Evolutionary conservation across 164 flowering plant genomes (phyloP).

Genomic region (Platanus orientalis): DNA sequence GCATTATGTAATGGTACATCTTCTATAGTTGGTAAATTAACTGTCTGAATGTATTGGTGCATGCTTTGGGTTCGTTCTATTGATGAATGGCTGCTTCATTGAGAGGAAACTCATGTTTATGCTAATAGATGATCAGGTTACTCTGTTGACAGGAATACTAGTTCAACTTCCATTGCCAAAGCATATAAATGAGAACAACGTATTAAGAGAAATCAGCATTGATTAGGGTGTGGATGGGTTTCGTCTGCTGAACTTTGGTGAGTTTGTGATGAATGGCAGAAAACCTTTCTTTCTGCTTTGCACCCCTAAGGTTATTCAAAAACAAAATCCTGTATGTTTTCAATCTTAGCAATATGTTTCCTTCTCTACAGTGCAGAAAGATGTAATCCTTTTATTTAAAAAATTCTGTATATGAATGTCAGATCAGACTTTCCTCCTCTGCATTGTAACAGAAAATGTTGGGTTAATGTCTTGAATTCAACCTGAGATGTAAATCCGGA

Average conservation of each 20-base stretch:
- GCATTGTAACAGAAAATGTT: no score
- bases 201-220: constrained; percentile 69
- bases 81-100: no score
- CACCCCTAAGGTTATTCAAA: constrained; percentile 75
- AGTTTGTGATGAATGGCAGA: constrained; percentile 97
- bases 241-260: constrained; percentile 94
- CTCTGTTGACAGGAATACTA: constrained; percentile 54
- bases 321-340: background rate
- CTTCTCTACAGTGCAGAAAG: no score
- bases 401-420: no score
- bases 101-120: no score
- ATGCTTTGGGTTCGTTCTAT: no score
- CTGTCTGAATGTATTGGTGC: no score
- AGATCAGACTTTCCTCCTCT: no score
- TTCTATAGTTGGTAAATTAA: no score
- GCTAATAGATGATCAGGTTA: constrained; percentile 6
- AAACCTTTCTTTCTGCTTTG: constrained; percentile 87
- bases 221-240: constrained; percentile 98
- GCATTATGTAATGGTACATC: no score
- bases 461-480: no score
- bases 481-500: no score
- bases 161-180: constrained; percentile 96
- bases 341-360: background rate
- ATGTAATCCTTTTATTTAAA: background rate
- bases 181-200: constrained; percentile 85